Evolutionary conservation across 345 rosid genomes (phyloP).

Genomic region (Salix exigua): DNA sequence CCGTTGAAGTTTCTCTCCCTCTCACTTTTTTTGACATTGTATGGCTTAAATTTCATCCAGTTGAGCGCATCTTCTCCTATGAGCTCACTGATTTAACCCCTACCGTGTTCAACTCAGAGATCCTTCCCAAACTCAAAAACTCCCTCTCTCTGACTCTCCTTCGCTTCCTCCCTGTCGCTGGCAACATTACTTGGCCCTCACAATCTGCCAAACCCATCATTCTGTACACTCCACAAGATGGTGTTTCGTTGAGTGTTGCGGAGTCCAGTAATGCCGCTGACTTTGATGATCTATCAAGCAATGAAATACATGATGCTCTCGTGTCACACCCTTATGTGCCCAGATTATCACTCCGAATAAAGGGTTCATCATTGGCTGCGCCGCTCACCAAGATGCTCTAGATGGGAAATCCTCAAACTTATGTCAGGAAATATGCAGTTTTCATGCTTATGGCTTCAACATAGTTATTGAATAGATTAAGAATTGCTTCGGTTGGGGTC

Average conservation of each 20-base stretch:
- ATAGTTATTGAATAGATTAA: background rate
- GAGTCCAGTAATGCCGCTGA: constrained; percentile 1
- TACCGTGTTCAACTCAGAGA: background rate
- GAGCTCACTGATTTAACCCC: background rate
- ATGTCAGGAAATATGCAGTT: background rate
- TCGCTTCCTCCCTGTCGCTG: too few species aligned
- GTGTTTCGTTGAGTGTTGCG: constrained; percentile 16
- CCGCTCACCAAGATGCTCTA: too few species aligned
- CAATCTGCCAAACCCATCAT: background rate
- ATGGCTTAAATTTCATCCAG: constrained; percentile 7
- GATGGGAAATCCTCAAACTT: too few species aligned
- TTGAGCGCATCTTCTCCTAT: constrained; percentile 17
- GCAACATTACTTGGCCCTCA: too few species aligned
- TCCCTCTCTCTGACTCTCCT: too few species aligned
- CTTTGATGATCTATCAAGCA: constrained; percentile 2
- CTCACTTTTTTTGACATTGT: constrained; percentile 18
- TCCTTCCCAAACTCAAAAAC: too few species aligned
- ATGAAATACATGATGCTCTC: background rate
- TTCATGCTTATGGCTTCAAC: background rate
- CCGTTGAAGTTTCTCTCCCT: constrained; percentile 3
- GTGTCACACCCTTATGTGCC: constrained; percentile 7
- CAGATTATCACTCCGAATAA: background rate
- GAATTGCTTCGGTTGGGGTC: background rate
- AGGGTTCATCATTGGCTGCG: too few species aligned
- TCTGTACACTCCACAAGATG: constrained; percentile 9